Base-by-base conservation (phyloP, 192 early-diverging fungal species). In the Thoreauomyces humboldtii region DNA sequence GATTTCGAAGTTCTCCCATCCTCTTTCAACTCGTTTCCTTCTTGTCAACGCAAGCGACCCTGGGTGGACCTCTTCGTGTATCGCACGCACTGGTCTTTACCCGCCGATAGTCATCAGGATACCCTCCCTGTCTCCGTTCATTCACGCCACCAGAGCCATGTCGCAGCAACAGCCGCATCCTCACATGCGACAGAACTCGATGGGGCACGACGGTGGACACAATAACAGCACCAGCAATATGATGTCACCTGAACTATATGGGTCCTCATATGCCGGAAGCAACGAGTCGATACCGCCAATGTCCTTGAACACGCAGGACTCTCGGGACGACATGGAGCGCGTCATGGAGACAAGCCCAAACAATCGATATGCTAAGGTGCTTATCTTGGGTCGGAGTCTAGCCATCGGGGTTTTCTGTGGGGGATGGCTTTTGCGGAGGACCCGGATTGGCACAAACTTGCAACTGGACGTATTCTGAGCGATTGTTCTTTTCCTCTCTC, bases 331-430 rank as follows among this genome's bases (percentile, higher is more conserved):
- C 32, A 34, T 38, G 19, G 77, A 78, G 45, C 67, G 68, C 54
- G 65, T 78, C 15, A 62, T 78, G n/a, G 77, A 78, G 67, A 61
- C 62, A 28, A 74, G 72, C 53, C 77, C 77, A 7, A 78, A 78
- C 38, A 52, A 43, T 28, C 54, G 77, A 35, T 78, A 78, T 65
- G 77, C 77, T n/a, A 78, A 76, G 71, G 77, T 76, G 51, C 55
- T 22, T 9, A 22, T n/a, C 24, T 50, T 9, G 9, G 9, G 47
- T 50, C 12, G 12, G 14, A 22, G 47, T 22, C 12, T 11, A n/a
- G 9, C 9, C 38, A 41, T 41, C 7, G 38, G 9, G 9, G 17
- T 41, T 7, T 17, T 41, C 38, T 17, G 38, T 41, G 9, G 38
- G 17, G 38, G 38, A 7, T 22, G 47, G 24, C 47, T 22, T 9